phyloP scores from a whole-genome alignment of 2,329 filamentous ascomycete genomes.

The Neonectria sp. region DNA sequence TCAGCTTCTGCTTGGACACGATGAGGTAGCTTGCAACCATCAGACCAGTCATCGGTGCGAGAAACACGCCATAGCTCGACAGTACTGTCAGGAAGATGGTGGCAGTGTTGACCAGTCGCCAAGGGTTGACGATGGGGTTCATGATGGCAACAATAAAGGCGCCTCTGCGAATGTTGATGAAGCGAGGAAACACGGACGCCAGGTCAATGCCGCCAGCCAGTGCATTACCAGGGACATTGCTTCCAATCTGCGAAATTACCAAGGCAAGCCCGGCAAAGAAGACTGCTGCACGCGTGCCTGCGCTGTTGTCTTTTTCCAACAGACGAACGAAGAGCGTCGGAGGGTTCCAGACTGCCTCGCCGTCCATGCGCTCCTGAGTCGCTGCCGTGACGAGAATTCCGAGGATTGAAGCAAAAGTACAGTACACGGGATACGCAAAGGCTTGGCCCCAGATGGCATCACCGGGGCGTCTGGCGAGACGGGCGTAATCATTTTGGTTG shows the following conservation, averaged over 20 bases:
- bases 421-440: conserved; percentile 54
- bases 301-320: conserved; percentile 47
- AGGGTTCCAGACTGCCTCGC: conserved; percentile 57
- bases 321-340: conserved; percentile 53
- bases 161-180: conserved; percentile 57
- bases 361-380: conserved; percentile 54
- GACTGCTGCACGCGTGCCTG: conserved; percentile 54
- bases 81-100: conserved; percentile 55
- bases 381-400: conserved; percentile 59
- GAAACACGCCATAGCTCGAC: conserved; percentile 55
- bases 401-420: conserved; percentile 54
- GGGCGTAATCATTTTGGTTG: conserved; percentile 58
- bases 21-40: conserved; percentile 56
- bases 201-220: conserved; percentile 58
- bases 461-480: conserved; percentile 50
- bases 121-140: conserved; percentile 56
- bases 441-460: conserved; percentile 55
- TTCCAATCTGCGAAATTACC: conserved; percentile 55
- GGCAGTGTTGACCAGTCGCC: conserved; percentile 56
- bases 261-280: conserved; percentile 58
- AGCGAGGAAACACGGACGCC: conserved; percentile 55
- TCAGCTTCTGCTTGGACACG: conserved; percentile 53
- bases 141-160: conserved; percentile 55
- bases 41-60: conserved; percentile 58
- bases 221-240: conserved; percentile 56